A percentile compares a stretch with the other conserved stretches of the same genome.
phyloP scores from a whole-genome alignment of 306 rosid species.

The Dalbergia cultrata region DNA sequence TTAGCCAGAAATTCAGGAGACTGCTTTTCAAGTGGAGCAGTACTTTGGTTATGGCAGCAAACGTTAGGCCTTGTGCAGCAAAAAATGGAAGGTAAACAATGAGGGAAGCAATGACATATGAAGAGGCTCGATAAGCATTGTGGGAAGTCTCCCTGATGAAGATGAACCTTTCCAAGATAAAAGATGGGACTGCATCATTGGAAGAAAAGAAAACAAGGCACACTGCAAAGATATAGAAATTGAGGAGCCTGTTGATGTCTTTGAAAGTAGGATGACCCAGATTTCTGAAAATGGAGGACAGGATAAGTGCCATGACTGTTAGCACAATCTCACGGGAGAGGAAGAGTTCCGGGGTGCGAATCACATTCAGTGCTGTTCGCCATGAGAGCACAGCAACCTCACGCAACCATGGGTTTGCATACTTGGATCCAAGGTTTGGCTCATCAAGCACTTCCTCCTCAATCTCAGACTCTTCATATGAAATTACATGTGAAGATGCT shows the following conservation, averaged over 20 bases:
- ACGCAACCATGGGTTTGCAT: slow-evolving; percentile 85
- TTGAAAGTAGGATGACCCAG: slow-evolving; percentile 55
- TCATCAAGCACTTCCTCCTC: slow-evolving; percentile 76
- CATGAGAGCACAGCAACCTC: slow-evolving; percentile 87
- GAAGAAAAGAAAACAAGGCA: slow-evolving; percentile 94
- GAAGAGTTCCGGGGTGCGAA: slow-evolving; percentile 88
- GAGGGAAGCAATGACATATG: slow-evolving; percentile 81
- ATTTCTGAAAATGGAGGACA: slow-evolving; percentile 69
- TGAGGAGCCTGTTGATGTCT: slow-evolving; percentile 79
- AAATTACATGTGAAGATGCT: slow-evolving; percentile 52
- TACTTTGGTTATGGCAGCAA: slow-evolving; percentile 71
- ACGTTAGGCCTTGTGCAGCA: slow-evolving; percentile 85
- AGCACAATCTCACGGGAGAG: slow-evolving; percentile 87
- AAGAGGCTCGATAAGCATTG: slow-evolving; percentile 93
- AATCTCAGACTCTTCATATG: slow-evolving; percentile 57
- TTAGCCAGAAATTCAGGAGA: slow-evolving; percentile 68
- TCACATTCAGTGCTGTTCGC: slow-evolving; percentile 76
- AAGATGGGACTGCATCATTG: slow-evolving; percentile 91
- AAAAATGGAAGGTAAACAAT: slow-evolving; percentile 89
- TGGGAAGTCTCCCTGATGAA: slow-evolving; percentile 90
- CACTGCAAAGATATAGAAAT: slow-evolving; percentile 90
- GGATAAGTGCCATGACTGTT: slow-evolving; percentile 76
- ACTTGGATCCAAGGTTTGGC: slow-evolving; percentile 63
- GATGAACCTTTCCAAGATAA: slow-evolving; percentile 87
- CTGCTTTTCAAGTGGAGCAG: slow-evolving; percentile 62